Base-by-base conservation (phyloP, 2,329 filamentous ascomycete species). In the Fusarium abutilonis region DNA sequence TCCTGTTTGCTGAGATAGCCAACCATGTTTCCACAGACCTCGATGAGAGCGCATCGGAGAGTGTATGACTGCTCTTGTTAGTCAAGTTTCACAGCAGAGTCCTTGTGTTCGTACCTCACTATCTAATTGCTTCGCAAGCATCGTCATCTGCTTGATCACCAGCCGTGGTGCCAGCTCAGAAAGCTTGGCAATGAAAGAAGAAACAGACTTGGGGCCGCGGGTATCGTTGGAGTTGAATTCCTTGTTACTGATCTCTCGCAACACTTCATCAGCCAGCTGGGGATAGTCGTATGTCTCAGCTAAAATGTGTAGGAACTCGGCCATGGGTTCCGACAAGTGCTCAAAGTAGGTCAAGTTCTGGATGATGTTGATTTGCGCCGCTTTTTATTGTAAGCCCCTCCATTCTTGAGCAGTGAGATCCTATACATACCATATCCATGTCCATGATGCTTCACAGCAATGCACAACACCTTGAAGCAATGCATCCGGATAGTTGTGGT, bases 301-400 rank as follows among this genome's bases (percentile, higher is more conserved):
- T 23, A 99, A 82, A 71, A 98, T 99, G 70, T 98, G 92, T 5
- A 99, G 80, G 70, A 99, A 97, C 75, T 99, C 96, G 29, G 95
- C 95, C 95, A 99, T 99, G 2, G 95, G 95, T 73, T 99, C 95
- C 1, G 95, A 94, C n/a, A 99, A 80, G 76, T 99, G 95, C 77
- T 99, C 95, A 71, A 98, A 99, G 75, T 99, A 99, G 6, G 95
- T 97, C 66, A 99, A 79, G 73, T 95, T 98, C 76, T 99, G 95
- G 51, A 98, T 93, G 71, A 99, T 96, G 41, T 93, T 96, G 43
- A 96, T 98, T 82, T 99, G 95, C 2, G 95, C 95, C 47, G 91
- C 92, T 96, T 70, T 9, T 36, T 21, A 6, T 21, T 42, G 62
- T 80, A 52, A 78, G 73, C 63, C 55, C 65, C 28, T 11, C 14